Evolutionary conservation across 495 filamentous ascomycete species (phyloP).

Genomic region (Clohesyomyces aquaticus): DNA sequence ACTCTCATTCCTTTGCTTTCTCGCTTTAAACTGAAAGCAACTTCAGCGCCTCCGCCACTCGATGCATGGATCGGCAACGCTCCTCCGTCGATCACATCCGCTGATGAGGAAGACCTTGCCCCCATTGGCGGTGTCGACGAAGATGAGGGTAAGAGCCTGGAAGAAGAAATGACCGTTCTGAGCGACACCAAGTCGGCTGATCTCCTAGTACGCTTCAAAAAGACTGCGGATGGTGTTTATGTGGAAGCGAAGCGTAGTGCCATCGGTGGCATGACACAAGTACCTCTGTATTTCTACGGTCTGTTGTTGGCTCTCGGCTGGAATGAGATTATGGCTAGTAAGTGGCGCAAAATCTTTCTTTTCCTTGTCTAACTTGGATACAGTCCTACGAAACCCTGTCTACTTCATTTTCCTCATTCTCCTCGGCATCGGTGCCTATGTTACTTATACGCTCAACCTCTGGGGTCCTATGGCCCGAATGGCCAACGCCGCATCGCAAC

Average conservation of each 20-base stretch:
- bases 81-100: slow-evolving; percentile 73
- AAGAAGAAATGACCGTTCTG: slow-evolving; percentile 94
- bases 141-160: slow-evolving; percentile 87
- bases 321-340: slow-evolving; percentile 95
- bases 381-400: slow-evolving; percentile 88
- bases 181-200: slow-evolving; percentile 86
- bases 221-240: slow-evolving; percentile 94
- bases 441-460: slow-evolving; percentile 90
- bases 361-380: neutral
- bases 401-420: slow-evolving; percentile 89
- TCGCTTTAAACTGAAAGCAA: slow-evolving; percentile 73
- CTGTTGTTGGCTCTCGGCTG: slow-evolving; percentile 87
- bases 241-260: slow-evolving; percentile 96
- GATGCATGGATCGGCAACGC: slow-evolving; percentile 78
- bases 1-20: slow-evolving; percentile 86
- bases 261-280: slow-evolving; percentile 91
- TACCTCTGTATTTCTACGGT: slow-evolving; percentile 92
- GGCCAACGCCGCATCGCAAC: slow-evolving; percentile 82
- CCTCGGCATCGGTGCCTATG: slow-evolving; percentile 72
- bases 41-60: slow-evolving; percentile 75
- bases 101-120: slow-evolving; percentile 84
- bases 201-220: slow-evolving; percentile 92
- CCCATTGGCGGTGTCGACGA: slow-evolving; percentile 91
- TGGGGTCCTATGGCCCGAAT: slow-evolving; percentile 96
- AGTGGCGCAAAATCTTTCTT: slow-evolving; percentile 44